Percentiles rank a stretch among this genome's conserved stretches.
phyloP scores from a whole-genome alignment of 495 filamentous ascomycete genomes.

The Neurospora cerealis region DNA sequence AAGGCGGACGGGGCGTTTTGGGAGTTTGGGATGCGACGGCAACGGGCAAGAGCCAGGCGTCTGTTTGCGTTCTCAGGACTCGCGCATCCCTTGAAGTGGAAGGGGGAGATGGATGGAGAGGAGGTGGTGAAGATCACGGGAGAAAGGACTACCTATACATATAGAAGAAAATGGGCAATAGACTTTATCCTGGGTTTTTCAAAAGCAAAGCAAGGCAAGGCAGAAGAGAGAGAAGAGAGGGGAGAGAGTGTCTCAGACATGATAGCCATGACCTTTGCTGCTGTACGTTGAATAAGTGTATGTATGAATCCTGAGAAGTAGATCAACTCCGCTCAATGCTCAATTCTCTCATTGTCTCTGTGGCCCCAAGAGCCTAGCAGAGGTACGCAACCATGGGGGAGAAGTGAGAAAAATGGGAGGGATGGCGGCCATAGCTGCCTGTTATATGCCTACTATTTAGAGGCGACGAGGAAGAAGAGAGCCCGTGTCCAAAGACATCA shows the following conservation, averaged over 20 bases:
- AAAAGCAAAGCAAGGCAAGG: too few species aligned
- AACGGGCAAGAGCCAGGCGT: neutral
- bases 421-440: too few species aligned
- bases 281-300: neutral
- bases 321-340: neutral
- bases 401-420: too few species aligned
- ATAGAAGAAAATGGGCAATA: neutral
- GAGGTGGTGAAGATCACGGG: neutral
- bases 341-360: too few species aligned
- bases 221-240: neutral
- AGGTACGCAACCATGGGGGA: too few species aligned
- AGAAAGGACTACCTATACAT: neutral
- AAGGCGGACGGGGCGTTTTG: neutral
- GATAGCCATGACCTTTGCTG: neutral
- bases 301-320: neutral
- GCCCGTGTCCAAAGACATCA: too few species aligned
- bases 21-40: neutral
- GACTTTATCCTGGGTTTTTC: neutral
- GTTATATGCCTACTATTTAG: too few species aligned
- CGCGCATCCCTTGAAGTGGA: neutral
- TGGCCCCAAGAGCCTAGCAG: too few species aligned
- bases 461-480: too few species aligned
- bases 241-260: neutral
- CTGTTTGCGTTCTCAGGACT: neutral
- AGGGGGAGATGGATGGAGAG: neutral